Base-by-base conservation (phyloP, 2,329 filamentous ascomycete genomes). In the Rutstroemia sp. region DNA sequence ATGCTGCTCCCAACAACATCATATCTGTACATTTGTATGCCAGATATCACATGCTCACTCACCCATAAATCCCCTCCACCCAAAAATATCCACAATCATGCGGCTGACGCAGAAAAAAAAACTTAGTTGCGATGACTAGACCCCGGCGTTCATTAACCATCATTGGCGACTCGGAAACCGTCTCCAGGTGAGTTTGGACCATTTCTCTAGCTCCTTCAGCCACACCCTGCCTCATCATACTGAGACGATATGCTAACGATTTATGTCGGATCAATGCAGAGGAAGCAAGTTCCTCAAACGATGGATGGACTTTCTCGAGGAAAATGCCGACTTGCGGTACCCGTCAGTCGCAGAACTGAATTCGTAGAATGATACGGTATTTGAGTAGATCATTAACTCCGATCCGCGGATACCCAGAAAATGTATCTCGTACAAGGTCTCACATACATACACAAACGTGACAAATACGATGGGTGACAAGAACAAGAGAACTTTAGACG, bases 291-390 rank as follows among this genome's bases (percentile, higher is more conserved):
- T 96, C 69, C 78, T 97, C 60, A 91, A 89, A 72, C 79, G 79
- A 60, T 97, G 92, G 94, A 96, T 96, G 89, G 81, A 79, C 9
- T 92, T 87, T 70, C 76, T 97, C 30, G 92, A 97, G 71, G 89
- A 96, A 61, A 77, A 95, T 66, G 88, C 91, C 7, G 92, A 97
- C 73, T 74, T 97, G 63, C 79, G 94, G 68, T 97, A 96, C 72
- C 90, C 92, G 3, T 88, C 94, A 68, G 68, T 84, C 3, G 64
- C 64, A 30, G 57, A 51, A 39, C 52, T 70, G 51, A 67, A 65
- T 54, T 58, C 60, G 41, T 52, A 60, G 55, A 61, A 45, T 51
- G 9, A 19, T 19, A 19, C 19, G n/a, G n/a, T n/a, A n/a, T n/a
- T n/a, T n/a, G n/a, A 30, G 10, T 30, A 30, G 27, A 30, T 30